Conservation (phyloP, 2,329 filamentous ascomycete genomes). For the Colletotrichum liriopes region DNA sequence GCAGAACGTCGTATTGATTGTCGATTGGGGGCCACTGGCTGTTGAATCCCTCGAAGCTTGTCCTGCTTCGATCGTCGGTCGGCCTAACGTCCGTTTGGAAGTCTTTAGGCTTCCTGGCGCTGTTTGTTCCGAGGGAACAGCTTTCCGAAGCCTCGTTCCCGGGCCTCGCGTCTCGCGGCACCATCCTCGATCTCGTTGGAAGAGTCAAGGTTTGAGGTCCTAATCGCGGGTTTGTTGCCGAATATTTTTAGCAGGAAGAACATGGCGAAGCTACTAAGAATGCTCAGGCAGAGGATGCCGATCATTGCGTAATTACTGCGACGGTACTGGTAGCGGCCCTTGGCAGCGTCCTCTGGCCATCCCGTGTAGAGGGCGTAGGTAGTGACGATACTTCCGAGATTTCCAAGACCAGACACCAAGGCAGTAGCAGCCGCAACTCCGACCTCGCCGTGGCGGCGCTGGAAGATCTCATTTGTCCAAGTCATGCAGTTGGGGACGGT, state of each 20-base stretch:
- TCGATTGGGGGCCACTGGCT: conserved; percentile 23
- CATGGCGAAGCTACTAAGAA: conserved; percentile 80
- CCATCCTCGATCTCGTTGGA: conserved; percentile 70
- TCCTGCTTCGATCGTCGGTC: conserved; percentile 46
- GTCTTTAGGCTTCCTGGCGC: conserved; percentile 46
- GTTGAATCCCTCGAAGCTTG: conserved; percentile 50
- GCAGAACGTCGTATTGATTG: background rate
- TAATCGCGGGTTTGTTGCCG: conserved; percentile 67
- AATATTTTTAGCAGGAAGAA: conserved; percentile 73
- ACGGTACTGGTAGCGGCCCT: conserved; percentile 80
- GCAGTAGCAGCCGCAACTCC: conserved; percentile 90
- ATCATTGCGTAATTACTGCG: conserved; percentile 92
- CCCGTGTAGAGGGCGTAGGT: conserved; percentile 92
- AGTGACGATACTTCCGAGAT: conserved; percentile 87
- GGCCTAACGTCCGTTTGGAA: conserved; percentile 41
- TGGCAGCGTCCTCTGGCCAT: conserved; percentile 82
- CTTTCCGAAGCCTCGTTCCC: conserved; percentile 72
- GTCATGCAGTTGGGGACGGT: conserved; percentile 96
- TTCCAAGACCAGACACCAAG: conserved; percentile 88
- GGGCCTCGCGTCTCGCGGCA: conserved; percentile 71
- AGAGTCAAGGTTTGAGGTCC: conserved; percentile 58
- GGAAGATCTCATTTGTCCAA: conserved; percentile 93
- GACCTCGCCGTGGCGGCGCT: conserved; percentile 89
- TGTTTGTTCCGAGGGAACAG: conserved; percentile 52
- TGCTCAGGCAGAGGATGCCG: conserved; percentile 85